Percentiles rank a stretch among this genome's conserved stretches.
These are phyloP conservation scores for Dryas integrifolia DNA, from an alignment of 331 rosid genomes.

Conservation along the genomic window DNA sequence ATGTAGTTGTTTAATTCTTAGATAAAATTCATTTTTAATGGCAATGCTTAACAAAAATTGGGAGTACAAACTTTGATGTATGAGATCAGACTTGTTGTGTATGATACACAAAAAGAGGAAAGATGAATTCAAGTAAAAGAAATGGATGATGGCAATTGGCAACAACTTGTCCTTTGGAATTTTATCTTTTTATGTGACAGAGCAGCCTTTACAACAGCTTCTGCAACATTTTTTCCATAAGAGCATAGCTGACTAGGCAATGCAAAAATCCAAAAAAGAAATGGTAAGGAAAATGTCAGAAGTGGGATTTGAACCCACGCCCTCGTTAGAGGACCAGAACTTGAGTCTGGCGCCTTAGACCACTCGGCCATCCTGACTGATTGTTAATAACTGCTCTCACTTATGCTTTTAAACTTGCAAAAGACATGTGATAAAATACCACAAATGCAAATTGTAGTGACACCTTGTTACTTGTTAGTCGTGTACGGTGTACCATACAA, in stretches of 20 bases:
- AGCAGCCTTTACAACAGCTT: too few relatives aligned
- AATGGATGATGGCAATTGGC: too few relatives aligned
- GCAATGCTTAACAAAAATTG: too few relatives aligned
- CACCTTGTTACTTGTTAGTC: too few relatives aligned
- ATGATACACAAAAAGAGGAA: neutral
- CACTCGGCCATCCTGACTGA: slow-evolving; percentile 99
- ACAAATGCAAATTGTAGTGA: neutral
- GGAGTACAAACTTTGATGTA: too few relatives aligned
- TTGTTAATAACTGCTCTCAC: fast-evolving
- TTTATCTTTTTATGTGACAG: too few relatives aligned
- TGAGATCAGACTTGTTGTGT: neutral
- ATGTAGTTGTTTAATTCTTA: too few relatives aligned
- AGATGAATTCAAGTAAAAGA: too few relatives aligned
- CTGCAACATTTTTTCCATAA: too few relatives aligned
- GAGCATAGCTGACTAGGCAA: neutral
- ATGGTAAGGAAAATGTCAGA: slow-evolving; percentile 41
- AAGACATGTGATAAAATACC: neutral
- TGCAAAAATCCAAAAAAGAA: neutral
- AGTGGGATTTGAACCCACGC: slow-evolving; percentile 99
- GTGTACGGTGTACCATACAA: too few relatives aligned
- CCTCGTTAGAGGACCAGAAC: slow-evolving; percentile 90
- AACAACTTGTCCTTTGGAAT: too few relatives aligned
- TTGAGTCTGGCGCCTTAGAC: slow-evolving; percentile 99
- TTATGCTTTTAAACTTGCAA: fast-evolving
- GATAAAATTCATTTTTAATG: too few relatives aligned